Evolutionary conservation across 2,329 filamentous ascomycete species (phyloP), one percentile per base, ranked within the genome.

Genomic region (Fusarium globosum): DNA sequence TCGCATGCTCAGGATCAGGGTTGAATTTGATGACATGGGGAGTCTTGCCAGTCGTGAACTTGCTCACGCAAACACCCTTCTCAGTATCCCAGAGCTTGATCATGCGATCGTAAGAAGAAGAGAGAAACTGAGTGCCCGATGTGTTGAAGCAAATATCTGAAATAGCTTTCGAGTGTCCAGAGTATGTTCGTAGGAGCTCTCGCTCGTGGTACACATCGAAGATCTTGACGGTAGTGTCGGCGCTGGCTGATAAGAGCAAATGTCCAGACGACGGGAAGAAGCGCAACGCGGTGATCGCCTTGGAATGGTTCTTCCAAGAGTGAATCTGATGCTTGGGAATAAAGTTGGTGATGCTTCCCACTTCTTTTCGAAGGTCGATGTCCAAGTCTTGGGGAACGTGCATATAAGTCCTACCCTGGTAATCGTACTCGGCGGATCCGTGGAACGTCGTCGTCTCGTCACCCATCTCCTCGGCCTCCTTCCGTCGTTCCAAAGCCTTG

Each of bases 11-110:
- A 0, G 88, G 85, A 55, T 91, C 90, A 0, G 96, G 95, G 83
- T 98, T 97, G 88, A 98, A 98, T 76, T 94, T 92, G 76, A 99
- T 88, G 59, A 97, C 95, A 80, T 99, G 96, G 10, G 96, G 96
- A 20, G 95, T 98, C 85, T 97, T 97, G 79, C 96, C 96, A 2
- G 94, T 97, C 23, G 92, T 94, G 86, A 97, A 99, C 65, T 94
- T 94, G 78, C 90, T 92, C 74, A 97, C 85, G 80, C 96, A 98
- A 76, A 92, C 88, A 51, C 96, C 96, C 28, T 94, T 98, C 83
- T 99, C 96, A 2, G 96, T 98, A 79, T 99, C 96, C 96, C 96
- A 99, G 36, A 99, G 88, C 84, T 98, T 98, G 86, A 98, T 98
- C 85, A 94, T 93, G 61, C 96, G 93, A 82, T 99, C 96, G 82